Evolutionary conservation across 371 early-diverging fungal species (phyloP), one percentile per base, ranked within the genome.

Genomic region (Mucor saturninus): DNA sequence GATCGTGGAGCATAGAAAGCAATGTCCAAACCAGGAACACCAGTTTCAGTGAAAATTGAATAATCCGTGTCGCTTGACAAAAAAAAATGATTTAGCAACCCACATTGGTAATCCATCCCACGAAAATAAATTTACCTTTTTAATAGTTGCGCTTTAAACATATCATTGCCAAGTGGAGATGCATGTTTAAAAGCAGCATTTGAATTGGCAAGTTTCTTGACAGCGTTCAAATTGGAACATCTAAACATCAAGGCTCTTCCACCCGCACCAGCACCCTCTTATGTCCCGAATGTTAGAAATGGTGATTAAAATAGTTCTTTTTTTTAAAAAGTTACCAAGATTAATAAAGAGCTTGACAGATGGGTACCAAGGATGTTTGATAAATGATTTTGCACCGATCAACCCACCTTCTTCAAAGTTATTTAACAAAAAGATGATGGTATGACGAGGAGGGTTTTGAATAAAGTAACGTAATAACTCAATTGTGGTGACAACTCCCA

Each of bases 321-420:
- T 48, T 48, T 40, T 40, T 40, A 0, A 9, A 15, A 48, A 35
- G 4, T 68, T 83, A 82, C 86, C 86, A 5, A 95, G 80, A 67
- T 95, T 95, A 67, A 95, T 77, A 70, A 94, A 94, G 0, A 89
- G 83, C 51, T 86, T 84, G 49, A 93, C 85, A 26, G 88, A 69
- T 21, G 76, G 63, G 38, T 86, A 86, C 93, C 93, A 93, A 14
- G 90, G 89, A 68, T 95, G 95, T 11, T 81, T 71, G 43, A 89
- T 73, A 69, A 95, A 93, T 2, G 87, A 77, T 9, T 75, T 67
- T 0, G 89, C 91, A 13, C 96, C 96, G 55, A 87, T 71, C 21
- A 92, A 71, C 0, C 92, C 94, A 50, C 84, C 77, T 72, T 96
- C 96, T 68, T 96, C 96, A 37, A 88, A 89, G 66, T 94, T 92